A percentile compares a stretch with the other conserved stretches of the same genome.
These are phyloP conservation scores for Eucalyptus microcorys DNA, from an alignment of 345 rosid genomes.

Conservation along the genomic window DNA sequence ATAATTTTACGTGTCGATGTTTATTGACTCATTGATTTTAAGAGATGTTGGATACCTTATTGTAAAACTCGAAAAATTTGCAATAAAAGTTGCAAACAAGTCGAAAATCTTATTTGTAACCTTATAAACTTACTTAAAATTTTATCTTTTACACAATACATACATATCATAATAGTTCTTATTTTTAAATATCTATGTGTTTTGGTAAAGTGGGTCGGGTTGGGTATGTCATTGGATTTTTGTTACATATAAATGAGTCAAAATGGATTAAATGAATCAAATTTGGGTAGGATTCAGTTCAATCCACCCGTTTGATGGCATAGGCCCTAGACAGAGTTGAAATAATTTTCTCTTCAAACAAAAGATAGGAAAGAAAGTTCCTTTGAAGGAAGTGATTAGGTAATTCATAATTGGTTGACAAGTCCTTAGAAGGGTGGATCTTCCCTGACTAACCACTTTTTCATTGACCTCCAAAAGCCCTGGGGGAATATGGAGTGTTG, in stretches of 20 bases:
- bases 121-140: neutral
- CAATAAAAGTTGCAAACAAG: neutral
- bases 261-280: fast-evolving
- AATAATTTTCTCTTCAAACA: neutral
- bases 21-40: neutral
- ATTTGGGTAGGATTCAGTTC: fast-evolving
- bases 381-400: neutral
- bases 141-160: neutral
- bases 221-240: neutral
- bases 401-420: neutral
- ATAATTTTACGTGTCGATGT: fast-evolving
- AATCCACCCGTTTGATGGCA: fast-evolving
- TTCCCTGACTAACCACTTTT: neutral
- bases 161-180: neutral
- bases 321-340: neutral
- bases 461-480: no score
- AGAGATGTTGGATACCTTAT: neutral
- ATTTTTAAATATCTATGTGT: neutral
- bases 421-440: neutral
- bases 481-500: neutral
- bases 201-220: neutral
- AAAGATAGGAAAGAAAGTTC: neutral
- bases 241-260: neutral
- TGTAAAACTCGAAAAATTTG: neutral
- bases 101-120: neutral